A percentile compares a stretch with the other conserved stretches of the same genome.
Evolutionary conservation across 2,329 filamentous ascomycete genomes (phyloP).

Genomic region (Pseudocercospora ulei): DNA sequence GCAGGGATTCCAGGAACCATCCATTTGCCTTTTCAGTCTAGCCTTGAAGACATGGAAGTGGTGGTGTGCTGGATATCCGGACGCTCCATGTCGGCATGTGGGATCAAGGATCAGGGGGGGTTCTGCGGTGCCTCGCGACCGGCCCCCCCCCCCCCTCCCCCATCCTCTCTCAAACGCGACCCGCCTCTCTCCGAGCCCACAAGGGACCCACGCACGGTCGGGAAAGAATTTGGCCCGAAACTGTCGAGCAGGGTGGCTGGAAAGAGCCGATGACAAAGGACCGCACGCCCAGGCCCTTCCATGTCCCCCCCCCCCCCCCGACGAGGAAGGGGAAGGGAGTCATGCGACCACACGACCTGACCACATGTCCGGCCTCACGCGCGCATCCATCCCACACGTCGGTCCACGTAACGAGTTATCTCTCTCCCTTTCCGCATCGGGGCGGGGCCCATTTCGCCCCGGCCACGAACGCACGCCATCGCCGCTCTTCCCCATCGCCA

Average conservation of each 20-base stretch:
- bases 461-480: too few relatives aligned
- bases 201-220: not conserved
- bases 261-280: constrained; percentile 9
- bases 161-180: not conserved
- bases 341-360: too few relatives aligned
- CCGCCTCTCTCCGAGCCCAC: constrained; percentile 3
- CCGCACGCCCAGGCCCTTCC: constrained; percentile 2
- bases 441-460: too few relatives aligned
- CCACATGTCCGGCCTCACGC: too few relatives aligned
- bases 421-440: too few relatives aligned
- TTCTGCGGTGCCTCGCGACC: too few relatives aligned
- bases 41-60: constrained; percentile 5
- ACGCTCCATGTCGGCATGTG: constrained; percentile 6
- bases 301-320: too few relatives aligned
- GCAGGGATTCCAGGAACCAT: constrained; percentile 7
- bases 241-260: constrained; percentile 4
- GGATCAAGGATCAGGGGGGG: constrained; percentile 4
- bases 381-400: too few relatives aligned
- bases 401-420: too few relatives aligned
- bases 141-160: not conserved
- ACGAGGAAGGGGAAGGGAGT: too few relatives aligned
- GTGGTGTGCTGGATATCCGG: constrained; percentile 3
- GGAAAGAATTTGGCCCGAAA: constrained; percentile 1
- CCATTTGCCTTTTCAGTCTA: constrained; percentile 9
- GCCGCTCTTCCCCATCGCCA: too few relatives aligned